Evolutionary conservation across 352 stramenopile species (phyloP), one percentile per base, ranked within the genome.

Genomic region (Globisporangium sylvaticum): DNA sequence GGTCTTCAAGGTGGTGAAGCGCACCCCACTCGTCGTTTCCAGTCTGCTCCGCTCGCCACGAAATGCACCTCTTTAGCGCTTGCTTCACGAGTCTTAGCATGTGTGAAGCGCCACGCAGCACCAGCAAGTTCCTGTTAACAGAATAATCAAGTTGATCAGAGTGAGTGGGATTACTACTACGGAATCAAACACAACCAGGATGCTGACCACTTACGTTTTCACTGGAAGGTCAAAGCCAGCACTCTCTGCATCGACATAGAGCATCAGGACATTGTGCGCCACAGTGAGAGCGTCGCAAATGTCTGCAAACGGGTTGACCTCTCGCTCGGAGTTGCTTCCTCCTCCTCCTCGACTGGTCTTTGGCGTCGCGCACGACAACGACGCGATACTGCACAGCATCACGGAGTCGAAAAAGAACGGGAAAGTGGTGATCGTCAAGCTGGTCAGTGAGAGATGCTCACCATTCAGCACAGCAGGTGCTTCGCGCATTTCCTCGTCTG

Each of bases 361-460:
- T 6, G 78, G 77, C 3, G 57, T 58, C 12, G 74, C 78, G 14
- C 76, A 73, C 53, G 83, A 73, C 1, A 88, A 62, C 2, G 85
- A 84, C 32, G 81, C 77, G 24, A 85, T 68, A 7, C 78, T 69
- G 32, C 83, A 91, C 12, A 89, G 61, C 24, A 88, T 24, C 18
- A 90, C 58, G 5, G 72, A 70, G 32, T 93, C 85, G 24, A 91
- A 65, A 39, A 90, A 86, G 53, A 77, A 77, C 22, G 83, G 75
- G 25, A 93, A 71, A 3, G 83, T 88, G 31, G 82, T 74, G 64
- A 85, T 81, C 9, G 80, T 90, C 60, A 93, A 59, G 34, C 70
- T 90, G 65, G 88, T 88, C 6, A 93, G 64, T 25, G 89, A 72
- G 14, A 81, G 67, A 57, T 93, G 85, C 39, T 91, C 78, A 27